These are phyloP conservation scores for Chaetoceros muelleri DNA, from an alignment of 108 stramenopile genomes.

Conservation along the genomic window DNA sequence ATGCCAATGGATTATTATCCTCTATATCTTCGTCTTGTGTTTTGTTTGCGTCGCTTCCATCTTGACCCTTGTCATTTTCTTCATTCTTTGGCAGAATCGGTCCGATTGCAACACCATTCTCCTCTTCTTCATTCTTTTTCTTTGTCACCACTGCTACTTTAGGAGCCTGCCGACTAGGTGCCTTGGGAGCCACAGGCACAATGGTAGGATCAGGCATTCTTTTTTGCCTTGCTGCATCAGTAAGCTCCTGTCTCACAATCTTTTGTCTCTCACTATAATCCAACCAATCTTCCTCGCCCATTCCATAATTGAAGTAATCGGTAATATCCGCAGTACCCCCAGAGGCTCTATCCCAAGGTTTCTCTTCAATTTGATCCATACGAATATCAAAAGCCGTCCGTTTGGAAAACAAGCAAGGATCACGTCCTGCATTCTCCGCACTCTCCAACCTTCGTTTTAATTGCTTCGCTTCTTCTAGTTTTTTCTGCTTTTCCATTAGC, in stretches of 20 bases:
- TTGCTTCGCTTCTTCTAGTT: conserved; percentile 65
- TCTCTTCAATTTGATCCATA: conserved; percentile 88
- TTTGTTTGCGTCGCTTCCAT: conserved; percentile 2
- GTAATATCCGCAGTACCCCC: conserved; percentile 40
- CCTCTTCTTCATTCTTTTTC: conserved; percentile 19
- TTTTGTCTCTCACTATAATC: conserved; percentile 76
- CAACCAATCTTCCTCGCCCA: conserved; percentile 78
- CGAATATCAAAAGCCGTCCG: conserved; percentile 87
- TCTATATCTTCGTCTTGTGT: conserved; percentile 10
- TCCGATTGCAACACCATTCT: conserved; percentile 13
- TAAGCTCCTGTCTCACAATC: conserved; percentile 76
- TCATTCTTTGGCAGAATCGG: conserved; percentile 1
- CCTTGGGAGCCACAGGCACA: conserved; percentile 55
- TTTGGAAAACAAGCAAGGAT: conserved; percentile 80
- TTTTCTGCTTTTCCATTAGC: conserved; percentile 60
- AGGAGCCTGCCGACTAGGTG: conserved; percentile 54
- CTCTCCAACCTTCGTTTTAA: conserved; percentile 53
- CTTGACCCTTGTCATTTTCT: conserved; percentile 21
- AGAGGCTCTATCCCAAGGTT: conserved; percentile 57
- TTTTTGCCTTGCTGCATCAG: conserved; percentile 70
- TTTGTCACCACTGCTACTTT: conserved; percentile 43
- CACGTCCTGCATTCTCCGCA: conserved; percentile 85
- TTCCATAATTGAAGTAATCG: conserved; percentile 84
- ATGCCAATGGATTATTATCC: not conserved
- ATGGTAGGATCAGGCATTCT: conserved; percentile 68